Conservation (phyloP, 768 basidiomycete genomes). For the Mycena kentingensis region DNA sequence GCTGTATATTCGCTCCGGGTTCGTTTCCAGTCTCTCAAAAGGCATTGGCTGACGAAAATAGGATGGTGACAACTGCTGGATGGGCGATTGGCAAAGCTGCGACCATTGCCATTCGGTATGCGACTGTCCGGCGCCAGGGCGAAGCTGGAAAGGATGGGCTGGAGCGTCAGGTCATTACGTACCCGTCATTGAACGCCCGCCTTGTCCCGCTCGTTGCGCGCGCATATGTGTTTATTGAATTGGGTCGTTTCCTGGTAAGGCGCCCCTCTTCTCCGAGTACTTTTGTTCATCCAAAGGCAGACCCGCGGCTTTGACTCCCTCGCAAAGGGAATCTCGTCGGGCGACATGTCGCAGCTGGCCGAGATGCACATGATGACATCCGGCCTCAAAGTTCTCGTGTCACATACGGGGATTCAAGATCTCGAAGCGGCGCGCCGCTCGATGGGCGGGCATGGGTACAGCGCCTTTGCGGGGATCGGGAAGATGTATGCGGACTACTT, state of each 20-base stretch:
- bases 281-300: conserved; percentile 33
- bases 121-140: conserved; percentile 73
- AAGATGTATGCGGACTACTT: conserved; percentile 64
- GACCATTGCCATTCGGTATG: conserved; percentile 70
- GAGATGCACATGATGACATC: conserved; percentile 74
- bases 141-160: conserved; percentile 49
- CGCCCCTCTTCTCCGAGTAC: background rate
- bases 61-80: conserved; percentile 65
- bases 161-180: conserved; percentile 68
- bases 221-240: conserved; percentile 67
- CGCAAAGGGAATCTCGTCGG: conserved; percentile 48
- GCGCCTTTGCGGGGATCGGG: conserved; percentile 67
- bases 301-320: conserved; percentile 51
- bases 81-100: conserved; percentile 68
- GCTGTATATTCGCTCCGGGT: conserved; percentile 73
- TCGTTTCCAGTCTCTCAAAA: conserved; percentile 19
- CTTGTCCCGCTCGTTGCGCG: conserved; percentile 70
- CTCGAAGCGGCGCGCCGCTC: conserved; percentile 67
- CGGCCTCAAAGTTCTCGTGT: conserved; percentile 65
- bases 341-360: conserved; percentile 63
- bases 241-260: conserved; percentile 62
- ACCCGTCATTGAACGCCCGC: conserved; percentile 74
- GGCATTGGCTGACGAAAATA: conserved; percentile 25
- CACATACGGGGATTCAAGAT: conserved; percentile 53
- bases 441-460: conserved; percentile 80